Conservation (phyloP, 1,139 yeast genomes). For the Suhomyces anneliseae region DNA sequence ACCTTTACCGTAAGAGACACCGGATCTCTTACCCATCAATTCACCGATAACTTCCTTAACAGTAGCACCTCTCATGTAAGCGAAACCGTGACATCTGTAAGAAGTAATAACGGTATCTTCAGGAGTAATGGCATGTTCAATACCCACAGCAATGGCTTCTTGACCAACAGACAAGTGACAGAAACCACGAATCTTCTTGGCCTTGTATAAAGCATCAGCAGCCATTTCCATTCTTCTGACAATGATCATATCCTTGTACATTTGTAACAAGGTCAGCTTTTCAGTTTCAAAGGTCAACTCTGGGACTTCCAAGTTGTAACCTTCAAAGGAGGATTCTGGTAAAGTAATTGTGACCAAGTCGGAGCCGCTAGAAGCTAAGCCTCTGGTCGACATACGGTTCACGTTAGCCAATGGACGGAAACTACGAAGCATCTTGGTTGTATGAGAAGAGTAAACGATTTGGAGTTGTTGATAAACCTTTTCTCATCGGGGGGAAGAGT, state of each 20-base stretch:
- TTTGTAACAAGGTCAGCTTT: slow-evolving; percentile 75
- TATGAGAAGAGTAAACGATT: slow-evolving; percentile 1
- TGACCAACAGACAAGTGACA: slow-evolving; percentile 99
- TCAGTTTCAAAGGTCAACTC: slow-evolving; percentile 71
- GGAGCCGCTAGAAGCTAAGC: slow-evolving; percentile 36
- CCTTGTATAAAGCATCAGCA: slow-evolving; percentile 95
- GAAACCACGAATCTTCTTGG: slow-evolving; percentile 97
- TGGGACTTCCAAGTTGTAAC: slow-evolving; percentile 78
- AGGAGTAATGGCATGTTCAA: slow-evolving; percentile 86
- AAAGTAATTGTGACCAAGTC: slow-evolving; percentile 56
- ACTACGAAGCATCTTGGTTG: slow-evolving; percentile 22
- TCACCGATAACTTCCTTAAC: slow-evolving; percentile 91
- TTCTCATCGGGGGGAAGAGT: slow-evolving; percentile 15
- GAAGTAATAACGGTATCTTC: slow-evolving; percentile 92
- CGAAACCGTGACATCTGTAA: slow-evolving; percentile 98
- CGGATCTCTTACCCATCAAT: slow-evolving; percentile 93
- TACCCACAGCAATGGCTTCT: slow-evolving; percentile 98
- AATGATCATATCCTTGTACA: slow-evolving; percentile 95
- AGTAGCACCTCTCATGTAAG: slow-evolving; percentile 92
- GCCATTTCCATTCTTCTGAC: slow-evolving; percentile 99
- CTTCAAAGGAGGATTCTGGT: slow-evolving; percentile 81
- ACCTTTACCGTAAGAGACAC: slow-evolving; percentile 97
- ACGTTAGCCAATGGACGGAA: slow-evolving; percentile 22
- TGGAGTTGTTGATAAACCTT: slow-evolving; percentile 3
- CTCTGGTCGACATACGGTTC: slow-evolving; percentile 24